Evolutionary conservation across 805 yeast genomes (phyloP), one percentile per base, ranked within the genome.

Genomic region (Wickerhamiella occidentalis): DNA sequence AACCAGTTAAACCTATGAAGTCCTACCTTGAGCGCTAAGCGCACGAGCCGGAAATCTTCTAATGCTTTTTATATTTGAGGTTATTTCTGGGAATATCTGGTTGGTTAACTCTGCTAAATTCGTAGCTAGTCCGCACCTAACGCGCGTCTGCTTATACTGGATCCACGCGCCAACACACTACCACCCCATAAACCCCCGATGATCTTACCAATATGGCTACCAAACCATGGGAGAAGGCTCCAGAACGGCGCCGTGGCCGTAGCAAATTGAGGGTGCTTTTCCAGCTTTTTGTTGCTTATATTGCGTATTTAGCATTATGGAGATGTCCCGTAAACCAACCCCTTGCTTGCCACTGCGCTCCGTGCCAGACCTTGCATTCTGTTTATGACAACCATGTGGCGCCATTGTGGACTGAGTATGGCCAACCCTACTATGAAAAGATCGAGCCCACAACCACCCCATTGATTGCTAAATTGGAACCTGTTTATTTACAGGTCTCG

Each of bases 261-360:
- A 22, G 44, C 38, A 42, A 29, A 22, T 15, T 45, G 3, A 23
- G 33, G 11, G 23, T 26, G 8, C 28, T 36, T 6, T 37, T 45
- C 17, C 25, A 37, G 12, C n/a, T 45, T 18, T 25, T 45, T 30
- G 18, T 48, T 3, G 36, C 40, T 5, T 49, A 49, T 33, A 29
- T 45, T 11, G 36, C 42, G 18, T 49, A 45, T 41, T 44, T 49
- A 26, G 52, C 46, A 8, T 17, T 45, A 3, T 49, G 48, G 49
- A 38, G 45, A 35, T 49, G 52, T 41, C 52, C 52, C n/a, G 37
- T 49, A 17, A 18, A 9, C 28, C 40, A 40, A 36, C 48, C 48
- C 2, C 22, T 48, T 17, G 25, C 28, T 22, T 45, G 48, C 40
- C 8, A 28, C 36, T 37, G 48, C 37, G 21, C 26, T 7, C 48